These are phyloP conservation scores for Ustilago lituana DNA, from an alignment of 1,284 basidiomycete species.

Conservation along the genomic window DNA sequence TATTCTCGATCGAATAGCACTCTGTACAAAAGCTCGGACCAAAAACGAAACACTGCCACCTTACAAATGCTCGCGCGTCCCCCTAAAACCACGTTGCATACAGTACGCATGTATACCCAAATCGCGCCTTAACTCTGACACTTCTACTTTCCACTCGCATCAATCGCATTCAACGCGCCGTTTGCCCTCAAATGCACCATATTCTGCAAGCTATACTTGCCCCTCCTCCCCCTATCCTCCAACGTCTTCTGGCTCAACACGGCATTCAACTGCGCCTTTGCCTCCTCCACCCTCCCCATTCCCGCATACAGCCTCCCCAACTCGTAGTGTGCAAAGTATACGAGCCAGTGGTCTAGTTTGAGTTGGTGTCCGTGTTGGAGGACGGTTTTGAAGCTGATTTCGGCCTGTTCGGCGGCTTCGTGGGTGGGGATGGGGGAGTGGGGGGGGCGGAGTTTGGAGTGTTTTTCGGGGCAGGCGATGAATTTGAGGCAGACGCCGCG, in stretches of 20 bases:
- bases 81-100: too few relatives aligned
- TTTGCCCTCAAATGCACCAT: conserved; percentile 64
- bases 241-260: conserved; percentile 60
- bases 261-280: conserved; percentile 55
- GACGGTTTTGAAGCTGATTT: conserved; percentile 56
- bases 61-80: too few relatives aligned
- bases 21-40: too few relatives aligned
- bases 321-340: conserved; percentile 67
- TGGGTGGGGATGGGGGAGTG: conserved; percentile 50
- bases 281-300: conserved; percentile 35
- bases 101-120: too few relatives aligned
- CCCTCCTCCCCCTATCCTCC: conserved; percentile 61
- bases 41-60: too few relatives aligned
- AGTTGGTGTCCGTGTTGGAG: conserved; percentile 53
- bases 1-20: too few relatives aligned
- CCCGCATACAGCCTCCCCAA: conserved; percentile 61
- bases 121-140: too few relatives aligned
- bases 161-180: conserved; percentile 54
- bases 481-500: conserved; percentile 63
- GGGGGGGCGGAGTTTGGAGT: conserved; percentile 49
- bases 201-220: conserved; percentile 66
- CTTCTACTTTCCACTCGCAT: conserved; percentile 33
- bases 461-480: conserved; percentile 64
- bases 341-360: conserved; percentile 62
- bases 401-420: conserved; percentile 60